Percentiles rank a stretch among this genome's conserved stretches.
phyloP scores from a whole-genome alignment of 192 early-diverging fungal genomes.

The Coemansia sp. region DNA sequence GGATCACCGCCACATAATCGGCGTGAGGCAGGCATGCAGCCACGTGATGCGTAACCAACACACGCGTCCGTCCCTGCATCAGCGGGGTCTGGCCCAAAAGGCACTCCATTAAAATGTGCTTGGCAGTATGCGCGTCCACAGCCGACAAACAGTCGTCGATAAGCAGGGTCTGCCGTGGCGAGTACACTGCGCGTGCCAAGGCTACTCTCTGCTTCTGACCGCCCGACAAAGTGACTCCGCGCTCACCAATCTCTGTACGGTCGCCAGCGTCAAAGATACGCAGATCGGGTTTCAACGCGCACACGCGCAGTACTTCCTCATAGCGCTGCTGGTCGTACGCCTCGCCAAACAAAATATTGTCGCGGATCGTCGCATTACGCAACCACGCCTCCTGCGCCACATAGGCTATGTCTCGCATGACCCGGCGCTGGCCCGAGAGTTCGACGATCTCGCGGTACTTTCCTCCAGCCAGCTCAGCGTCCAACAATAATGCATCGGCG shows the following conservation, averaged over 20 bases:
- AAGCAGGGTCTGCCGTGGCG: slow-evolving; percentile 64
- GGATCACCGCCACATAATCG: slow-evolving; percentile 63
- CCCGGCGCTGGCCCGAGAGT: slow-evolving; percentile 42
- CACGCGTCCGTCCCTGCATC: slow-evolving; percentile 75
- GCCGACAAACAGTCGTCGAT: slow-evolving; percentile 93
- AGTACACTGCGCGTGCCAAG: slow-evolving; percentile 87
- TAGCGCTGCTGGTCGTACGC: slow-evolving; percentile 77
- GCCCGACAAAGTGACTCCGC: slow-evolving; percentile 82
- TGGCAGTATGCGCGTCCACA: slow-evolving; percentile 94
- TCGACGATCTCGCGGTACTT: slow-evolving; percentile 28
- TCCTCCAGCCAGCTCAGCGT: slow-evolving; percentile 5
- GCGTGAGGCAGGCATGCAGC: slow-evolving; percentile 64
- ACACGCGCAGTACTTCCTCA: slow-evolving; percentile 77
- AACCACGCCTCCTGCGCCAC: slow-evolving; percentile 84
- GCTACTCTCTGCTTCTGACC: slow-evolving; percentile 90
- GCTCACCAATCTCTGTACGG: slow-evolving; percentile 92
- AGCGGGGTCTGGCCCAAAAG: slow-evolving; percentile 67
- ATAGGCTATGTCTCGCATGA: slow-evolving; percentile 76
- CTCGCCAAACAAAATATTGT: slow-evolving; percentile 89
- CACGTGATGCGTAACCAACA: slow-evolving; percentile 94
- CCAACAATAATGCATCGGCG: slow-evolving; percentile 14
- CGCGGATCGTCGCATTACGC: slow-evolving; percentile 74
- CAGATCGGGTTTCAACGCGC: slow-evolving; percentile 85
- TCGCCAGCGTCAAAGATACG: slow-evolving; percentile 86
- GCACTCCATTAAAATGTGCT: slow-evolving; percentile 79